Percentiles rank a stretch among this genome's conserved stretches.
These are phyloP conservation scores for Solioccasus polychromus DNA, from an alignment of 768 basidiomycete species.

Conservation along the genomic window DNA sequence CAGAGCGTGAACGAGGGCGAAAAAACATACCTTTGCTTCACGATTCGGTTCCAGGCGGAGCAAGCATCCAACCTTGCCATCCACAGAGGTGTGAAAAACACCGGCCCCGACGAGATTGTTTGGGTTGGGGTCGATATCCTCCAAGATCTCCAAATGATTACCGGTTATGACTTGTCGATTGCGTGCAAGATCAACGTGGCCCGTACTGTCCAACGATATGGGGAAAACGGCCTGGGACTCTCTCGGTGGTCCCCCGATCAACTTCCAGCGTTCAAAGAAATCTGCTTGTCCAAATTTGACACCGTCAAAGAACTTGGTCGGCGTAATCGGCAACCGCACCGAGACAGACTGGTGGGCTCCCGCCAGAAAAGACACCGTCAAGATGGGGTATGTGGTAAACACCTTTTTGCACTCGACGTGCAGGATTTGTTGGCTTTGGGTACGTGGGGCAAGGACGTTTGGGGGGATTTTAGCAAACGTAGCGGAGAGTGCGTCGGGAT, in stretches of 20 bases:
- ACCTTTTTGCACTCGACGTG: constrained; percentile 93
- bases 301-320: constrained; percentile 92
- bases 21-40: constrained; percentile 76
- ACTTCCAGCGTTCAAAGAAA: constrained; percentile 98
- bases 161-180: constrained; percentile 78
- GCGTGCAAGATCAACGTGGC: constrained; percentile 71
- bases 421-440: constrained; percentile 89
- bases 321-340: constrained; percentile 78
- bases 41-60: constrained; percentile 91
- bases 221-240: constrained; percentile 90
- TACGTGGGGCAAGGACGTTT: constrained; percentile 72
- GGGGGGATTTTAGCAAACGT: constrained; percentile 91
- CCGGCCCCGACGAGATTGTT: constrained; percentile 92
- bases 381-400: constrained; percentile 73
- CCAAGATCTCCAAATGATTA: constrained; percentile 70
- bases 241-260: constrained; percentile 93
- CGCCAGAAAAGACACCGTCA: constrained; percentile 88
- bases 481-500: constrained; percentile 73
- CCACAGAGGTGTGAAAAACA: constrained; percentile 87
- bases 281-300: constrained; percentile 79
- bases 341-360: constrained; percentile 87
- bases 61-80: constrained; percentile 95
- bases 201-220: constrained; percentile 60
- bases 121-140: constrained; percentile 91
- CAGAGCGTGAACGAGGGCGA: background rate